Base-by-base conservation (phyloP, 2,329 filamentous ascomycete species). In the Colletotrichum sp. region DNA sequence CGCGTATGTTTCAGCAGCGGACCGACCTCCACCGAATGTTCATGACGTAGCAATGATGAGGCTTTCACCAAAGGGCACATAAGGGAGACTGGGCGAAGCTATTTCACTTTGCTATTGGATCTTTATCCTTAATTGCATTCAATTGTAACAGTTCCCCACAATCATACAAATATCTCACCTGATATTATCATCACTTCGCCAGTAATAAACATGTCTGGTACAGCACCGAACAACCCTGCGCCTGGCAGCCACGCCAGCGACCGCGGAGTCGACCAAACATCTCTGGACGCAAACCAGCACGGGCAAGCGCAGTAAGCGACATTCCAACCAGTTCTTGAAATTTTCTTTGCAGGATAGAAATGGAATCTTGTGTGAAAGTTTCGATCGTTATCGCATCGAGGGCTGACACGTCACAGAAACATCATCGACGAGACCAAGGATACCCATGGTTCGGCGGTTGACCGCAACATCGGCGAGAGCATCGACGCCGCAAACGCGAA, bases 351-450 rank as follows among this genome's bases (percentile, higher is more conserved):
- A 59, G 26, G 3, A 59, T 10, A 6, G 55, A 28, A 21, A 21
- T 7, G 0, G 10, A 13, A 21, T 8, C 0, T 49, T 49, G 9
- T 49, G n/a, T 21, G n/a, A 49, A 49, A 21, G 44, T 49, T 49
- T 49, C 24, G 55, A 1, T 2, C 59, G 28, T 13, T 12, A n/a
- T 52, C 10, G 39, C 26, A 52, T 30, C n/a, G 62, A 21, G 28
- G 39, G 8, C 5, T 57, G 44, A 68, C 49, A 34, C 49, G 16
- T 34, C 2, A 18, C 32, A 78, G 77, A 32, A 77, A 74, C 34
- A 55, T 75, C n/a, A 63, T 75, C 24, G 75, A 78, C 34, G 71
- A 78, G 49, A 77, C 65, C 36, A 75, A 76, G 24, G 76, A 73
- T 21, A 74, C 72, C 15, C 39, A 62, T 9, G 69, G 69, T 28